Percentiles rank a stretch among this genome's conserved stretches.
Conservation (phyloP, 768 basidiomycete genomes). For the Auriscalpium orientale region DNA sequence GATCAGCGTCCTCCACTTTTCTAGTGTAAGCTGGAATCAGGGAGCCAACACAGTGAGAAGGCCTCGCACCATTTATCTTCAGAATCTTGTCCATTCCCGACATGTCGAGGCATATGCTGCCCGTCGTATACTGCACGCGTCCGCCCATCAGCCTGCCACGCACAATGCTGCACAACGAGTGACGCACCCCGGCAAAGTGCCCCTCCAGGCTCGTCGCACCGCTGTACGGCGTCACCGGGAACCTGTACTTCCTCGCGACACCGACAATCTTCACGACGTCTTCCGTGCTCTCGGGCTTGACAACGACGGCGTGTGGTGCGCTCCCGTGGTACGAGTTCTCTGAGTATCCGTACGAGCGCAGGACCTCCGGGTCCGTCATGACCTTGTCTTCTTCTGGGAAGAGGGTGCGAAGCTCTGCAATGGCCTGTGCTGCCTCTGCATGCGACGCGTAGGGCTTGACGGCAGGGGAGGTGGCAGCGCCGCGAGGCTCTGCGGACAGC, state of each 20-base stretch:
- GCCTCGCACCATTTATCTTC: conserved; percentile 37
- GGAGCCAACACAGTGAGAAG: no score
- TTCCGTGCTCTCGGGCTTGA: conserved; percentile 58
- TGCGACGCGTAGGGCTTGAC: conserved; percentile 34
- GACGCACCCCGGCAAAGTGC: conserved; percentile 66
- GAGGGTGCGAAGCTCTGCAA: conserved; percentile 39
- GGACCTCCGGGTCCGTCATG: conserved; percentile 41
- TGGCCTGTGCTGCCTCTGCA: conserved; percentile 41
- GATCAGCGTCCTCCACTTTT: conserved; percentile 62
- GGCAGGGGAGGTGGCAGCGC: no score
- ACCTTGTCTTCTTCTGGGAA: conserved; percentile 43
- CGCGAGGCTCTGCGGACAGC: no score
- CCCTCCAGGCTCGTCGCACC: conserved; percentile 88
- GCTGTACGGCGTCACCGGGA: conserved; percentile 77
- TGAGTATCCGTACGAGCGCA: conserved; percentile 56
- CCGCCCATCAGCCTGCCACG: no score
- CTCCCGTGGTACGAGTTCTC: conserved; percentile 61
- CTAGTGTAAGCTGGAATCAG: not conserved
- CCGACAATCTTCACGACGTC: conserved; percentile 80
- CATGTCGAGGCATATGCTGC: conserved; percentile 62
- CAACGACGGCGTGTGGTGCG: conserved; percentile 37
- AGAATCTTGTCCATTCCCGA: conserved; percentile 62
- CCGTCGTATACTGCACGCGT: conserved; percentile 37
- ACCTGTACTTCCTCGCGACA: conserved; percentile 60
- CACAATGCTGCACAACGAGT: no score